Base-by-base conservation (phyloP, 1,284 basidiomycete species). In the Golubevia sp. region DNA sequence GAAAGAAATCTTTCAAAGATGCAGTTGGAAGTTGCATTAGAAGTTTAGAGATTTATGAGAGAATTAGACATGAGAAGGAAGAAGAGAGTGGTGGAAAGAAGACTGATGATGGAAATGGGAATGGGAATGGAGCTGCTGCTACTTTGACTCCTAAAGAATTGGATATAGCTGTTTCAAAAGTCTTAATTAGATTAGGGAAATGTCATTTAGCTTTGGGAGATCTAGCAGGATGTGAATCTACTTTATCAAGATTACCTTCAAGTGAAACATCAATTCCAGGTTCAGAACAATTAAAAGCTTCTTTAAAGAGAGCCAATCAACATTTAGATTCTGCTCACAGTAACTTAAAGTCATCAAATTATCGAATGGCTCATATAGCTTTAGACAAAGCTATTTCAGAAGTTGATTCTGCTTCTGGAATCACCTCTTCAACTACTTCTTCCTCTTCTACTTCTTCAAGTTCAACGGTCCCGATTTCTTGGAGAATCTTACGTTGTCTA, bases 151-250 rank as follows among this genome's bases (percentile, higher is more conserved):
- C n/a, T n/a, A 5, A 3, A 11, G 30, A 34, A 0, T 63, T 68
- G 38, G 63, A 65, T 3, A 38, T 60, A 8, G 66, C 73, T 1
- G 65, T 70, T 27, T 67, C 76, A 4, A 80, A 82, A 67, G 75
- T 72, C 20, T 61, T 76, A 23, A 55, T 77, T 3, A 65, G 79
- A 1, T 56, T 77, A 18, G 74, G 76, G 3, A 60, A 76, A 23
- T 82, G 79, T 60, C 73, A 76, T 56, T 63, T 80, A 15, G 67
- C 66, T 38, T 69, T 80, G 21, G 79, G 79, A 21, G 67, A 74
- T 25, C 11, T 34, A 11, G 11, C 4, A 34, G 30, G 5, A 5
- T 34, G 30, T 34, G 5, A 34, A 34, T 34, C 30, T 34, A 34
- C 30, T 34, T 34, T 34, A 11, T 5, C 4, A 5, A 3, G 30